Evolutionary conservation across 2,329 filamentous ascomycete species (phyloP), one percentile per base, ranked within the genome.

Genomic region (Aspergillus sp.): DNA sequence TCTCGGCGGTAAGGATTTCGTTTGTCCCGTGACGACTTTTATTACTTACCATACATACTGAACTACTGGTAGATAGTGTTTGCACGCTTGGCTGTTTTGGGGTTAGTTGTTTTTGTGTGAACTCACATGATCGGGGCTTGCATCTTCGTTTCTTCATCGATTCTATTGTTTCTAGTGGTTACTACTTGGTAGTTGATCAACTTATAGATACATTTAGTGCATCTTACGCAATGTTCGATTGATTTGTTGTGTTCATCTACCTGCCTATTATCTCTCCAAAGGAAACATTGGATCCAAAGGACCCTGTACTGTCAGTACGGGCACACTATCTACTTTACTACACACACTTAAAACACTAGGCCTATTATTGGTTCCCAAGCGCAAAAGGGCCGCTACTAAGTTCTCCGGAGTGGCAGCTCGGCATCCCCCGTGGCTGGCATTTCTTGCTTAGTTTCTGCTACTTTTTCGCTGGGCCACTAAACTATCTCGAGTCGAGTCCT

Each of bases 41-140:
- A 15, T 36, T 36, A 36, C 32, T 36, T 36, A 36, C 32, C 32
- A 36, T 36, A 36, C 32, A 13, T 5, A 15, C 32, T 36, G 25
- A 28, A 28, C 25, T 28, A 28, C 25, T 8, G 7, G 25, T 28
- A 36, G 32, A 36, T 36, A 36, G 32, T 15, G 32, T 36, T 63
- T 63, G 56, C 63, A 28, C 61, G 61, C 63, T 61, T 66, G 51
- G 19, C 64, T 48, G 8, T 9, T 25, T 65, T 39, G n/a, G 59
- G 62, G 23, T 32, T 65, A 70, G 69, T 32, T 36, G 32, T 1
- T 5, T 36, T 15, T 36, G 13, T 28, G 25, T 28, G 9, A n/a
- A 9, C 47, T 28, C 60, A 58, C 60, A 38, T 57, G 55, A 59
- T 48, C 59, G 30, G 47, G 19, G 43, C 13, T 54, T 54, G 21